Conservation (phyloP, 2,329 filamentous ascomycete genomes). For the Sporothrix sp. region DNA sequence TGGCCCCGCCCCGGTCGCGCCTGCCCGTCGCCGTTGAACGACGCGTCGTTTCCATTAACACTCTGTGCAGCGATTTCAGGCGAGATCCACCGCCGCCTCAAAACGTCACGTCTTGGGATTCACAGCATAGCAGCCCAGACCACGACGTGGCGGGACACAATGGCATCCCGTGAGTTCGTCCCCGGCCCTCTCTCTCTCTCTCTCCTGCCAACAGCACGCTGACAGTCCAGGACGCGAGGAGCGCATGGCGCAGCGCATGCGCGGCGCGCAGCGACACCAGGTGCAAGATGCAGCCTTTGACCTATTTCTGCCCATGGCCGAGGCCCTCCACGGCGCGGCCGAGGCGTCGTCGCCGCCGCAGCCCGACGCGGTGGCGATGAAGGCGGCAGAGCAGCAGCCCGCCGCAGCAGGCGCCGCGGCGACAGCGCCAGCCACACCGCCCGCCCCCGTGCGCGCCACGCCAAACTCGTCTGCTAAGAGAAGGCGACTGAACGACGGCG, state of each 20-base stretch:
- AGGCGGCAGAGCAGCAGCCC: too few relatives aligned
- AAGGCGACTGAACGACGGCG: conserved; percentile 26
- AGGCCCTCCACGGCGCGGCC: conserved; percentile 11
- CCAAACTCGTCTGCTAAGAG: conserved; percentile 42
- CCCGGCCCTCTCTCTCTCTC: not conserved
- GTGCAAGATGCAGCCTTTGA: conserved; percentile 52
- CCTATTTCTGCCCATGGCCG: conserved; percentile 32
- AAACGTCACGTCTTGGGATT: too few relatives aligned
- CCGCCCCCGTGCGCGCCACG: conserved; percentile 23
- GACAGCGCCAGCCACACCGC: conserved; percentile 7
- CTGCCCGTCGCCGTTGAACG: too few relatives aligned
- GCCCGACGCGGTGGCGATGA: too few relatives aligned
- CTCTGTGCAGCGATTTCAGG: too few relatives aligned
- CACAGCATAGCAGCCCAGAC: too few relatives aligned
- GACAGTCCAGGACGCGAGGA: conserved; percentile 45
- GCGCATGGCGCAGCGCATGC: conserved; percentile 54
- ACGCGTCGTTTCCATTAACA: too few relatives aligned
- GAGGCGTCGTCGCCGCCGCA: conserved; percentile 15
- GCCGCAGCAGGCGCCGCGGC: not conserved
- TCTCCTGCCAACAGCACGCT: not conserved
- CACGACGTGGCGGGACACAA: conserved; percentile 16
- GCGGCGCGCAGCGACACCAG: conserved; percentile 51
- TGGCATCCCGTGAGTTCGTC: conserved; percentile 27
- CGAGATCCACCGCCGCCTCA: too few relatives aligned
- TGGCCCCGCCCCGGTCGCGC: too few relatives aligned